Evolutionary conservation across 2,329 filamentous ascomycete genomes (phyloP).

Genomic region (Venturiaceae sp.): DNA sequence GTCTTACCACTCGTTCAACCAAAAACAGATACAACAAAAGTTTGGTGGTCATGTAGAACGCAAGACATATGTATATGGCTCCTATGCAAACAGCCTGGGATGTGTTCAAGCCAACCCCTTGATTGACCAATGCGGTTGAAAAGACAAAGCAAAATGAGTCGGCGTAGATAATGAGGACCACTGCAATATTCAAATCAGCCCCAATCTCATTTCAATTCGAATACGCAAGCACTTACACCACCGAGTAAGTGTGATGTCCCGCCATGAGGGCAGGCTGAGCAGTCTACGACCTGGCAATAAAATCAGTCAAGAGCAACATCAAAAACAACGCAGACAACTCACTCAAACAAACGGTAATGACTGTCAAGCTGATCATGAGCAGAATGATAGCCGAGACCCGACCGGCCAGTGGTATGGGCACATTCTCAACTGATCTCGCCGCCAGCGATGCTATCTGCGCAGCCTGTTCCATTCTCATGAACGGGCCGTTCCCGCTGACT

Average conservation of each 20-base stretch:
- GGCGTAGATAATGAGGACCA: background rate
- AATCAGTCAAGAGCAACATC: too few species aligned
- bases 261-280: background rate
- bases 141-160: background rate
- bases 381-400: background rate
- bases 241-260: background rate
- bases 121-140: background rate
- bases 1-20: slow-evolving; percentile 51
- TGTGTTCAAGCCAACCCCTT: background rate
- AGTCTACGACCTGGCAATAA: background rate
- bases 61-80: slow-evolving; percentile 21
- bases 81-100: background rate
- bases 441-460: too few species aligned
- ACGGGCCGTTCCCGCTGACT: too few species aligned
- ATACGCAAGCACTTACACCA: background rate
- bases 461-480: too few species aligned
- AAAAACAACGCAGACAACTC: too few species aligned
- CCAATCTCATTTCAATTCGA: background rate
- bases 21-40: slow-evolving; percentile 57
- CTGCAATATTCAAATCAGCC: background rate
- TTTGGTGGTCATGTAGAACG: slow-evolving; percentile 55
- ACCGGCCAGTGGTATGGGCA: background rate
- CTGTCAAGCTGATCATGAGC: background rate
- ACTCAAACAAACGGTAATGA: background rate
- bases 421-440: too few species aligned